A percentile compares a stretch with the other conserved stretches of the same genome.
phyloP scores from a whole-genome alignment of 257 asterid genomes.

The Paraleonurus japonicus region DNA sequence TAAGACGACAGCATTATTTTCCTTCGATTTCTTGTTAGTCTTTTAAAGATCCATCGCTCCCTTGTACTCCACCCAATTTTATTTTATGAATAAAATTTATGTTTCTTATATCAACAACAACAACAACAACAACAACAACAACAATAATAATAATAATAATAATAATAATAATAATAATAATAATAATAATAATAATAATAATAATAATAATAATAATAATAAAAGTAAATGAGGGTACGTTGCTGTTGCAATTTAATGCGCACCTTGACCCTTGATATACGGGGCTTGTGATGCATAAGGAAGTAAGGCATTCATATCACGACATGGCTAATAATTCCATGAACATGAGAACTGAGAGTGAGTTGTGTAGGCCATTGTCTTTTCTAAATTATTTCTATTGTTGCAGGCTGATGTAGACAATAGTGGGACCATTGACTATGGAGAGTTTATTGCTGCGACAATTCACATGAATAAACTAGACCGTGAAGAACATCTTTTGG shows the following conservation, averaged over 20 bases:
- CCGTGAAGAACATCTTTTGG: slow-evolving; percentile 82
- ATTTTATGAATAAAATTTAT: background rate
- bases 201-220: background rate
- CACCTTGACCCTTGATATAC: background rate
- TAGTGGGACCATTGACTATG: slow-evolving; percentile 85
- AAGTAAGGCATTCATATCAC: background rate
- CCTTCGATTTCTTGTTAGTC: background rate
- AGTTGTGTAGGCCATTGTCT: background rate
- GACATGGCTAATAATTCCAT: background rate
- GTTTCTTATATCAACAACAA: too few species aligned
- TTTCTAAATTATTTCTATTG: background rate
- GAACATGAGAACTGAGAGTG: background rate
- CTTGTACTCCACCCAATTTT: background rate
- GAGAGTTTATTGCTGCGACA: slow-evolving; percentile 86
- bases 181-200: too few species aligned
- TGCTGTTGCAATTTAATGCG: background rate
- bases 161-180: background rate
- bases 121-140: too few species aligned
- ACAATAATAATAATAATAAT: background rate
- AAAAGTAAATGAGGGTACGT: background rate
- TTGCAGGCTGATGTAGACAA: slow-evolving; percentile 90
- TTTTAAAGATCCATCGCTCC: background rate
- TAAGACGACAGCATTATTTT: background rate
- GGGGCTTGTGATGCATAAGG: background rate
- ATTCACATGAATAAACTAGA: slow-evolving; percentile 82